Percentiles rank a stretch among this genome's conserved stretches.
Conservation (phyloP, 2,329 filamentous ascomycete species). For the Rhynchosporium graminicola region DNA sequence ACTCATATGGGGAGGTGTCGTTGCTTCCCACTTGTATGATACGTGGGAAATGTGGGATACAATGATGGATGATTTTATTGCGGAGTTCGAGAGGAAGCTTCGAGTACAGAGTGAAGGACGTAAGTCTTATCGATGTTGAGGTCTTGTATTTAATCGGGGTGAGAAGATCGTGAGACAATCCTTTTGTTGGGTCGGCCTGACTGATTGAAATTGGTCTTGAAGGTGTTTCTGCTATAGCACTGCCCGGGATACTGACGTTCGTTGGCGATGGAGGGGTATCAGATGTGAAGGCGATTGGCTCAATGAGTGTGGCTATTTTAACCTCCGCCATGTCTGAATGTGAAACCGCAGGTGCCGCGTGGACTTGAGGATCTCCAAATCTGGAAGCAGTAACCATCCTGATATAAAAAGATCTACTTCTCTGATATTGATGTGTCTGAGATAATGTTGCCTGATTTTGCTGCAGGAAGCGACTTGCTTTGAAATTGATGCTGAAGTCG, state of each 20-base stretch:
- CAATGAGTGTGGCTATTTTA: not conserved
- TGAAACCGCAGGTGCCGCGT: not conserved
- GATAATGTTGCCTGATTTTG: not conserved
- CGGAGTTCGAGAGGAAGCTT: constrained; percentile 1
- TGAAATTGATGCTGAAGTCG: not conserved
- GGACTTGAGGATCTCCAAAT: not conserved
- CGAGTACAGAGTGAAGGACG: not conserved
- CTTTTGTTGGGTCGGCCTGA: not conserved
- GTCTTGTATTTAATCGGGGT: not conserved
- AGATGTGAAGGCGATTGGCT: not conserved
- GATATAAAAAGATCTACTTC: too few relatives aligned
- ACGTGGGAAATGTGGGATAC: not conserved
- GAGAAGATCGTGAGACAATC: not conserved
- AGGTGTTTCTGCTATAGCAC: not conserved
- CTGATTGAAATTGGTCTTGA: not conserved
- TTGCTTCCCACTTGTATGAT: not conserved
- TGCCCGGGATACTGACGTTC: not conserved
- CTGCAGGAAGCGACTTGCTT: not conserved
- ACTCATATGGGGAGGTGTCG: not conserved
- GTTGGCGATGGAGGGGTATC: not conserved
- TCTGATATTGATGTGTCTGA: not conserved
- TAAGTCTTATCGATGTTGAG: not conserved
- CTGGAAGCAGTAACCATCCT: too few relatives aligned
- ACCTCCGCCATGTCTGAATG: not conserved
- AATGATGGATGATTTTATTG: not conserved